Percentiles rank a stretch among this genome's conserved stretches.
Evolutionary conservation across 257 asterid species (phyloP).

Genomic region (Petunia axillaris): DNA sequence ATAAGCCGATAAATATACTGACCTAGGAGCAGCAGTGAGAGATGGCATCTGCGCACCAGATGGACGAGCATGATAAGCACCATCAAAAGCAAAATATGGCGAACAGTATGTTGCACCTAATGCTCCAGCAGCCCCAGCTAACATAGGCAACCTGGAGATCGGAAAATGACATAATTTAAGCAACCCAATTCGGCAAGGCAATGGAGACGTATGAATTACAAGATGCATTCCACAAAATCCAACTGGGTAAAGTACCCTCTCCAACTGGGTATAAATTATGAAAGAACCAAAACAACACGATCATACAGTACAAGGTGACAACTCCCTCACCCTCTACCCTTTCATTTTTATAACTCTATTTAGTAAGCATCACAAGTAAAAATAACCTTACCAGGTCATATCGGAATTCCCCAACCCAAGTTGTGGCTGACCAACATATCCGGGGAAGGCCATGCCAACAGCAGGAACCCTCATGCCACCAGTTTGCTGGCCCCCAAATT

Average conservation of each 20-base stretch:
- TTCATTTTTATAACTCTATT: neutral
- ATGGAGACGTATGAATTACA: neutral
- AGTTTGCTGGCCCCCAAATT: conserved; percentile 83
- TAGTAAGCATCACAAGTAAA: neutral
- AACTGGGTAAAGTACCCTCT: neutral
- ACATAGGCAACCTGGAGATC: conserved; percentile 74
- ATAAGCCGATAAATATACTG: conserved; percentile 25
- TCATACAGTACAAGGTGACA: neutral
- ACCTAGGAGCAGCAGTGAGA: conserved; percentile 60
- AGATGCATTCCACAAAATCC: neutral
- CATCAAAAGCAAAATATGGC: conserved; percentile 74
- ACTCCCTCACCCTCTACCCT: conserved; percentile 1
- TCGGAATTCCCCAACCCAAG: conserved; percentile 83
- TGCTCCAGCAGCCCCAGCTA: conserved; percentile 93
- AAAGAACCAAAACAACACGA: neutral
- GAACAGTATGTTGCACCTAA: conserved; percentile 77
- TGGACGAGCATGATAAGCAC: conserved; percentile 69
- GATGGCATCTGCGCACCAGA: conserved; percentile 64
- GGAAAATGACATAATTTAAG: conserved; percentile 3
- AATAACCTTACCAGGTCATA: conserved; percentile 82
- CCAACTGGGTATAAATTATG: neutral
- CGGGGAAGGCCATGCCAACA: conserved; percentile 99
- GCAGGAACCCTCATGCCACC: conserved; percentile 98
- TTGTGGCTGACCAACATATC: conserved; percentile 83
- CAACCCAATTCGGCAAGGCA: neutral